Evolutionary conservation across 2,329 filamentous ascomycete species (phyloP).

Genomic region (Colletotrichum tanaceti): DNA sequence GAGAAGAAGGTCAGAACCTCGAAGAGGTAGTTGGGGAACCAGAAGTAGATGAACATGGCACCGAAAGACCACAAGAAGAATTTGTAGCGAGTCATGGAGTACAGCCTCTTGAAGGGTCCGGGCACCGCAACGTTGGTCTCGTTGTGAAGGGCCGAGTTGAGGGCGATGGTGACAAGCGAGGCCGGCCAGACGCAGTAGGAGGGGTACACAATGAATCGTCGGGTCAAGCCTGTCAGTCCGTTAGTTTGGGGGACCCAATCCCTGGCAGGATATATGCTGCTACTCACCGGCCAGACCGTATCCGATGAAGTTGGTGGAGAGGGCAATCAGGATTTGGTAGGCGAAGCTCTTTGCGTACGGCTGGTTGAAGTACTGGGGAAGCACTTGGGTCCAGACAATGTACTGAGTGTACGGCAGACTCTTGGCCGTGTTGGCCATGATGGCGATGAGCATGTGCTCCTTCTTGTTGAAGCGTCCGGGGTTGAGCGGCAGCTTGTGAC

Average conservation of each 20-base stretch:
- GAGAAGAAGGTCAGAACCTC: conserved; percentile 59
- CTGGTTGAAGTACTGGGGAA: conserved; percentile 64
- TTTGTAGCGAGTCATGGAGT: conserved; percentile 56
- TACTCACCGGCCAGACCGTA: conserved; percentile 63
- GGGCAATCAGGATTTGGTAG: conserved; percentile 62
- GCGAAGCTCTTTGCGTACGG: conserved; percentile 58
- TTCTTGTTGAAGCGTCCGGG: conserved; percentile 69
- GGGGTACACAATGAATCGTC: conserved; percentile 64
- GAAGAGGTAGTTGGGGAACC: conserved; percentile 65
- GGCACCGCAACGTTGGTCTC: conserved; percentile 53
- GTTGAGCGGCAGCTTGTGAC: conserved; percentile 62
- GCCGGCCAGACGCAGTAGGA: conserved; percentile 66
- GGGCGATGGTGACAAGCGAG: conserved; percentile 61
- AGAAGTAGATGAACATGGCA: conserved; percentile 65
- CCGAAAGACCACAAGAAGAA: conserved; percentile 60
- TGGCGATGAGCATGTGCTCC: conserved; percentile 69
- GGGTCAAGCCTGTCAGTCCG: conserved; percentile 46
- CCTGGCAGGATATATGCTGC: neutral
- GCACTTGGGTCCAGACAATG: conserved; percentile 61
- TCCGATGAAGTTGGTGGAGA: conserved; percentile 66
- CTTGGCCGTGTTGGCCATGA: conserved; percentile 68
- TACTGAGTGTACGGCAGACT: conserved; percentile 61
- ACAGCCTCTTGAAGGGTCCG: conserved; percentile 56
- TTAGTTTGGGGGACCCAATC: neutral
- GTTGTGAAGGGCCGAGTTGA: conserved; percentile 62